Evolutionary conservation across 2,329 filamentous ascomycete species (phyloP).

Genomic region (Penicillium occitanis): DNA sequence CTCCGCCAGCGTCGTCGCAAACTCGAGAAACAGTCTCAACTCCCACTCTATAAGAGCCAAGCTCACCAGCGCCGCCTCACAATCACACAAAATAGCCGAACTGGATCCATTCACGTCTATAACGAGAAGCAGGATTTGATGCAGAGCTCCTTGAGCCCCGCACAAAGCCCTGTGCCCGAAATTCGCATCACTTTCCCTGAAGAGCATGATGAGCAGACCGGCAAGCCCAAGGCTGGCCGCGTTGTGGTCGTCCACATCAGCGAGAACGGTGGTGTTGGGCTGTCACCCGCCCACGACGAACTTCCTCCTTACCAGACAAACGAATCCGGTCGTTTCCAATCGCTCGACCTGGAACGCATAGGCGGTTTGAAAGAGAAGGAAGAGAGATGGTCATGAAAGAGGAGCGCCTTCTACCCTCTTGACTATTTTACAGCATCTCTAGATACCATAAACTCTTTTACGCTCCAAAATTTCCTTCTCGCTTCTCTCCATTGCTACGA

Average conservation of each 20-base stretch:
- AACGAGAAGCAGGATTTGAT: constrained; percentile 78
- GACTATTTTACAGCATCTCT: neutral
- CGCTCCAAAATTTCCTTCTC: constrained; percentile 9
- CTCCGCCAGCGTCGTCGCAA: constrained; percentile 66
- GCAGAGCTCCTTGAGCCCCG: constrained; percentile 70
- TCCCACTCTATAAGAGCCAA: constrained; percentile 63
- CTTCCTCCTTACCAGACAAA: constrained; percentile 88
- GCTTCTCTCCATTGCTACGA: constrained; percentile 18
- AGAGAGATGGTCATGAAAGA: constrained; percentile 38
- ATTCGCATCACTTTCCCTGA: constrained; percentile 99
- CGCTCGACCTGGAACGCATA: constrained; percentile 90
- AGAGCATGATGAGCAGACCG: constrained; percentile 69
- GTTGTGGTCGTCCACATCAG: constrained; percentile 91
- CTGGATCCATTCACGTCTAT: constrained; percentile 72
- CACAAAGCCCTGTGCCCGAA: constrained; percentile 83
- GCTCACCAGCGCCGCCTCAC: constrained; percentile 56
- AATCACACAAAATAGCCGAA: constrained; percentile 57
- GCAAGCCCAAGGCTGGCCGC: constrained; percentile 77
- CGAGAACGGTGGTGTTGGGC: constrained; percentile 77
- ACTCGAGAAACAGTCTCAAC: constrained; percentile 51
- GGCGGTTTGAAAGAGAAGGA: constrained; percentile 93
- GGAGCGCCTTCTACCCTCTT: constrained; percentile 12
- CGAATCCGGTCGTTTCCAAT: constrained; percentile 77
- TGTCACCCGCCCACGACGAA: constrained; percentile 78
- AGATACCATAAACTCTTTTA: neutral